Base-by-base conservation (phyloP, 129 eudicot species). In the Chrysanthemum lavandulifolium region DNA sequence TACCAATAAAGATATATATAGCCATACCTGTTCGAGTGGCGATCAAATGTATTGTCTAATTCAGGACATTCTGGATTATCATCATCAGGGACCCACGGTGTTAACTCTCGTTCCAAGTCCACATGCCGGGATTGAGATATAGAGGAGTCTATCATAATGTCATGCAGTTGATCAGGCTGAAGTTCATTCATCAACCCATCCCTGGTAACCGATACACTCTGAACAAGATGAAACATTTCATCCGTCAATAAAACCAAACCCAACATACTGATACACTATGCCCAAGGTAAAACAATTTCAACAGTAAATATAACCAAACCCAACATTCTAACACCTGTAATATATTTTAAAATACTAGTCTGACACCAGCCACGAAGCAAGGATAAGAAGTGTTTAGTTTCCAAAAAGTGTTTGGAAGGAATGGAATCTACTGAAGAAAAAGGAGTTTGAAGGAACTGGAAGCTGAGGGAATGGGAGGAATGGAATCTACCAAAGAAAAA, bases 71-170 rank as follows among this genome's bases (percentile, higher is more conserved):
- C 89, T 25, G 88, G 80, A 73, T 55, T 84, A 80, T 80, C 86
- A 76, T 83, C 88, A 69, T 95, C 97, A 25, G 99, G 99, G 71
- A 90, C 86, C 99, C 99, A 95, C 11, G 84, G 97, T 78, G 69
- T 87, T 76, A 95, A 68, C 82, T 90, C 94, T 66, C 99, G 67
- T 73, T 83, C 97, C 79, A 80, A 73, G 47, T 88, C 94, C 76
- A 76, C 87, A 83, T 83, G 94, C n/a, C 87, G 85, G 61, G 94
- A 84, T 18, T 86, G 96, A 19, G 99, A 90, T 81, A 95, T 90
- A 65, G 76, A 72, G 47, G 99, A 95, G 77, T 95, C 99, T 73
- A 84, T 86, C 90, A 95, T 61, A 64, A 95, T 86, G 68, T 90
- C 99, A 78, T 82, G 88, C 80, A 78, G 83, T 74, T 77, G 86